phyloP scores from a whole-genome alignment of 73 alveolate species.

The Paramecium pentaurelia region DNA sequence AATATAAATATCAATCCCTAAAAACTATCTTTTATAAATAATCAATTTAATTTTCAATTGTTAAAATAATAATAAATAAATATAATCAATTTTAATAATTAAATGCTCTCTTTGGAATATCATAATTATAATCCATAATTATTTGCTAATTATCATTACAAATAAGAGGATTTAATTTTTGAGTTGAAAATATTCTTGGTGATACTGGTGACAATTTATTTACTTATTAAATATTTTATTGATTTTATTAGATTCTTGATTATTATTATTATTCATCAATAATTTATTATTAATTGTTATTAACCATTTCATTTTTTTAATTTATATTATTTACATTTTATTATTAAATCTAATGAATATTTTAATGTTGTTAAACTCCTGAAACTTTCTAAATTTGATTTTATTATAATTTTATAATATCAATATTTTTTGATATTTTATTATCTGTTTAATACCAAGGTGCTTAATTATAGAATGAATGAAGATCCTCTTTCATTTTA shows the following conservation, averaged over 20 bases:
- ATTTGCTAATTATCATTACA: not conserved
- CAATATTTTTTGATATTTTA: not conserved
- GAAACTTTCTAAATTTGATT: not conserved
- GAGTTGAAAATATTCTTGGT: not conserved
- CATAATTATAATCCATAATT: not conserved
- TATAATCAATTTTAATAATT: not conserved
- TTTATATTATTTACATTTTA: not conserved
- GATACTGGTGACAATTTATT: not conserved
- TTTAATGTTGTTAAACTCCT: not conserved
- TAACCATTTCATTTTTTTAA: not conserved
- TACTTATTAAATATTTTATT: not conserved
- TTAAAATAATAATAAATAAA: not conserved
- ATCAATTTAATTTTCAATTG: not conserved
- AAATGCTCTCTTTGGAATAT: not conserved
- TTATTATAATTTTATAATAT: not conserved
- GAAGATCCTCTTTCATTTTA: not conserved
- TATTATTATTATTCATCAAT: not conserved
- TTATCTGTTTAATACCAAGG: not conserved
- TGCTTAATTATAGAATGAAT: not conserved
- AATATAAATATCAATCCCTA: not conserved
- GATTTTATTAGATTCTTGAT: not conserved
- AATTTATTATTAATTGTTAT: not conserved
- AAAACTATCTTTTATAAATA: not conserved
- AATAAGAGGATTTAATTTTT: not conserved
- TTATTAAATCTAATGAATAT: not conserved